Evolutionary conservation across 2,329 filamentous ascomycete genomes (phyloP), one percentile per base, ranked within the genome.

Genomic region (Xylaria sp.): DNA sequence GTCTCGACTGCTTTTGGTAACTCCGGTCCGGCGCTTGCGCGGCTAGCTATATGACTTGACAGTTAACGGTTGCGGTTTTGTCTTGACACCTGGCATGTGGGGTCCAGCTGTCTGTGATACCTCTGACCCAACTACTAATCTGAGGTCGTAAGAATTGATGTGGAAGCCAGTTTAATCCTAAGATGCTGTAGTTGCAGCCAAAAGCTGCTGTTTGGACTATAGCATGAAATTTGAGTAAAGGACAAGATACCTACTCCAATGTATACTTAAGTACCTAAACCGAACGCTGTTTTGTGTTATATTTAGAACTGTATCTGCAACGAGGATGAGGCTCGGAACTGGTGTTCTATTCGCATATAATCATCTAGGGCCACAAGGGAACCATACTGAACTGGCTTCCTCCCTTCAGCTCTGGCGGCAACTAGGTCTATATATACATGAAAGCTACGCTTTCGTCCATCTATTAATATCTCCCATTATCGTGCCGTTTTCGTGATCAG

Each of bases 141-240:
- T 43, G 41, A 18, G 45, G 45, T 15, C 7, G 28, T 15, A 46
- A 32, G 30, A 41, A 55, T 30, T 32, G 9, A 32, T 53, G 48
- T 53, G 34, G 48, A 7, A 53, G 48, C 48, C 28, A 18, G 9
- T 53, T 32, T 6, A 53, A 12, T 53, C 28, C 13, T 4, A 53
- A 53, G 25, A 53, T 53, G 48, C 48, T 32, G 48, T 53, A 32
- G 28, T 34, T 12, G 48, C 18, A 53, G 25, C 20, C 28, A 8
- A 53, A 53, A 53, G 32, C 48, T 32, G 28, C 48, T 52, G 25
- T 52, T 52, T 15, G 32, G n/a, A 52, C 48, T 18, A 28, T 30
- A 6, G 7, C 15, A 41, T 18, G 4, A 41, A 41, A 12, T 41
- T 41, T 12, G 39, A 41, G 39, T 41, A 41, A 3, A 41, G 15